phyloP scores from a whole-genome alignment of 2,329 filamentous ascomycete species.

The Botrytis byssoidea region DNA sequence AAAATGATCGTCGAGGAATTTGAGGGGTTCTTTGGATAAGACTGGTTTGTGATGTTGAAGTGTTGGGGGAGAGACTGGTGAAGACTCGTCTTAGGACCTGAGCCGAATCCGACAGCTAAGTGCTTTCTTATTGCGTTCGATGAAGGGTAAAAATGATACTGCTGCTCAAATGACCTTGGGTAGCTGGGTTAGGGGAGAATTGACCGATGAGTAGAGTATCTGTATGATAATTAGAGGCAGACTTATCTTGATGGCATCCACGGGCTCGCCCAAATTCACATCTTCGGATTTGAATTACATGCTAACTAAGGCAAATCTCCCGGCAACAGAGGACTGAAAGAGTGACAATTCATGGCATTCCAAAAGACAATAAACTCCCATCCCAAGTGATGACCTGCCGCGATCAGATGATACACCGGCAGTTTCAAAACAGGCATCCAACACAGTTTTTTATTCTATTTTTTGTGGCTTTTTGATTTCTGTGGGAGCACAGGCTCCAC shows the following conservation, averaged over 20 bases:
- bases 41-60: background rate
- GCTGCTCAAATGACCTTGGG: background rate
- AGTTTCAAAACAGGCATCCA: background rate
- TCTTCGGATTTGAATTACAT: background rate
- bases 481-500: background rate
- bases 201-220: background rate
- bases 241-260: background rate
- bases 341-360: background rate
- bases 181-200: background rate
- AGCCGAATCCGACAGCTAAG: background rate
- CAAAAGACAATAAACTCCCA: background rate
- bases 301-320: too few relatives aligned
- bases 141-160: too few relatives aligned
- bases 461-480: background rate
- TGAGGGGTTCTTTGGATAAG: background rate
- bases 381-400: background rate
- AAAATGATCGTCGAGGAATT: fast-evolving
- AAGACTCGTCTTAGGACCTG: background rate
- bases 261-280: background rate
- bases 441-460: background rate
- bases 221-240: background rate
- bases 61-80: background rate
- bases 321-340: background rate
- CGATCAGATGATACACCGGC: background rate
- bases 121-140: background rate